Evolutionary conservation across 148 eudicot species (phyloP), one percentile per base, ranked within the genome.

Genomic region (Cornus controversa): DNA sequence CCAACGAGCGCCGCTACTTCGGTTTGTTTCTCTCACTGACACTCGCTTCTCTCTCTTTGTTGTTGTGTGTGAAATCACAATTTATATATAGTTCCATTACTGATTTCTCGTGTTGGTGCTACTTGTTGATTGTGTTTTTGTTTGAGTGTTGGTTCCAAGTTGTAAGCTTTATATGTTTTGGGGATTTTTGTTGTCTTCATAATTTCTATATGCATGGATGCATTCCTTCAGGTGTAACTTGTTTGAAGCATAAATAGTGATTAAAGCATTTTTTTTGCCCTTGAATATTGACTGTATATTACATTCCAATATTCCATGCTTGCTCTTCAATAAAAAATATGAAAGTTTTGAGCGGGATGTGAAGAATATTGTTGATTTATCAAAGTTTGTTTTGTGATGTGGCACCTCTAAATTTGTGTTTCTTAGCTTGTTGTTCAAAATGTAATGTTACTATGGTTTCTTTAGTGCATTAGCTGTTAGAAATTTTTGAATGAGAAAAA

Each of bases 1-100:
- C 99, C 63, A 96, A 96, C 53, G 97, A 93, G 79, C 92, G 94
- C 72, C 99, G 99, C 76, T 96, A 96, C 82, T 88, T 96, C 23
- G 97, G 99, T 96, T 10, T 60, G 70, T 69, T 22, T 10, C 13
- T 53, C 18, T 47, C 40, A 6, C 27, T 27, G 47, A 6, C 23
- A 57, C 57, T 3, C 22, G 7, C 2, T 18, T 53, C 20, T 50
- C 60, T 13, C 13, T 27, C 54, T 8, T 24, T n/a, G n/a, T n/a
- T n/a, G n/a, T n/a, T n/a, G n/a, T n/a, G n/a, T n/a, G n/a, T n/a
- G n/a, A n/a, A n/a, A n/a, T n/a, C n/a, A n/a, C n/a, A n/a, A n/a
- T 31, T 53, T 72, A 27, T n/a, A 37, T 10, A 24, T 58, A 36
- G 37, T 36, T 36, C 37, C 2, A 36, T 36, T 36, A 36, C 28